Base-by-base conservation (phyloP, 2,329 filamentous ascomycete genomes). In the Chaetomiaceae sp. region DNA sequence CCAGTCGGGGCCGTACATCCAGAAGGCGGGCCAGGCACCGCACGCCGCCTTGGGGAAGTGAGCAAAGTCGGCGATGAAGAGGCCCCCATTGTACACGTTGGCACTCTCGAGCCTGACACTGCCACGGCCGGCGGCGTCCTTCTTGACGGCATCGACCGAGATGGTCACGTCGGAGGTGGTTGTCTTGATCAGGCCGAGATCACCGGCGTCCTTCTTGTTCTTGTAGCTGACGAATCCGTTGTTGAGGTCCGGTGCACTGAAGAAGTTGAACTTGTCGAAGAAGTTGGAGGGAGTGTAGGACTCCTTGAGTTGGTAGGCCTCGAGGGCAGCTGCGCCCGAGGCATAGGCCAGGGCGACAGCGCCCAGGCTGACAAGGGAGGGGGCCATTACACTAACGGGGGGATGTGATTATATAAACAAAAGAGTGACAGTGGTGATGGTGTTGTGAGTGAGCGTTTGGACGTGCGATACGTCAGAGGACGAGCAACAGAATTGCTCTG, bases 1-100 rank as follows among this genome's bases (percentile, higher is more conserved):
- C 83, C 83, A 87, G 55, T 73, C 64, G 31, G 66, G 59, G 27
- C 75, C 76, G 42, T 71, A 71, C 47, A 74, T 72, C 76, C 76
- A 79, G 66, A 85, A 75, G 69, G 85, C 83, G 4, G 86, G 86
- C 86, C 86, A 90, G 7, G 78, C 74, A 44, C 87, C 86, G 59
- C 86, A 89, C 38, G 74, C 70, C 9, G 76, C 74, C 49, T 71
- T 73, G 25, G 86, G 86, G 69, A 90, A 82, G 60, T 89, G 85
- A 13, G 70, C 73, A 57, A 89, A 79, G 62, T 88, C 82, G 39
- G 84, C 73, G 38, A 90, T 79, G 60, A 89, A 77, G 23, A 89
- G 78, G 21, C 83, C 86, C 51, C 81, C 74, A 55, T 74, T 79
- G 69, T 85, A 90, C 6, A 67, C 64, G 43, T 75, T 73, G 51